phyloP scores from a whole-genome alignment of 352 stramenopile species.

The Globisporangium irregulare region DNA sequence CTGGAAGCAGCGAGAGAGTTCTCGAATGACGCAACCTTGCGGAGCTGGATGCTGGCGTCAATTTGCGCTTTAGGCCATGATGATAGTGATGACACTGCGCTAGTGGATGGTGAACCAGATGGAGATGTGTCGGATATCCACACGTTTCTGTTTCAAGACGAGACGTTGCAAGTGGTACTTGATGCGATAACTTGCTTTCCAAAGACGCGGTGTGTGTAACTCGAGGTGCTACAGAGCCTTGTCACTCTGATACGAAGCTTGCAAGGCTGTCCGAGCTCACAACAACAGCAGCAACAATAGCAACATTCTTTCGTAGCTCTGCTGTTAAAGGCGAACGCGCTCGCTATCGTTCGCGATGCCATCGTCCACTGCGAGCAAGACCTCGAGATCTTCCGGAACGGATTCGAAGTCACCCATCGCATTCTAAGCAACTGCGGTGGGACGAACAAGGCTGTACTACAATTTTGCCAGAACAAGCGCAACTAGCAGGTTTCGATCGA shows the following conservation, averaged over 20 bases:
- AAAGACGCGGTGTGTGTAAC: background rate
- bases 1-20: conserved; percentile 30
- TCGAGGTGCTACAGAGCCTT: conserved; percentile 1
- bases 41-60: conserved; percentile 26
- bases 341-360: conserved; percentile 22
- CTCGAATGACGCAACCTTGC: conserved; percentile 30
- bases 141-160: conserved; percentile 13
- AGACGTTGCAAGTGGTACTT: conserved; percentile 9
- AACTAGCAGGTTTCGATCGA: conserved; percentile 27
- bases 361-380: conserved; percentile 21
- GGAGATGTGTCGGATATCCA: conserved; percentile 15
- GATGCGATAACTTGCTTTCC: conserved; percentile 8
- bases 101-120: background rate
- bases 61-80: conserved; percentile 18
- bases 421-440: conserved; percentile 19
- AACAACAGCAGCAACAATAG: background rate
- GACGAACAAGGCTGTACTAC: conserved; percentile 11
- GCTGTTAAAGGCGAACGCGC: conserved; percentile 18
- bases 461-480: conserved; percentile 27
- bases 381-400: conserved; percentile 21
- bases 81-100: background rate
- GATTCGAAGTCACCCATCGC: conserved; percentile 23
- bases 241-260: background rate
- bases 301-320: background rate
- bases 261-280: background rate